Evolutionary conservation across 352 stramenopile species (phyloP).

Genomic region (Phytopythium cucurbitacearum): DNA sequence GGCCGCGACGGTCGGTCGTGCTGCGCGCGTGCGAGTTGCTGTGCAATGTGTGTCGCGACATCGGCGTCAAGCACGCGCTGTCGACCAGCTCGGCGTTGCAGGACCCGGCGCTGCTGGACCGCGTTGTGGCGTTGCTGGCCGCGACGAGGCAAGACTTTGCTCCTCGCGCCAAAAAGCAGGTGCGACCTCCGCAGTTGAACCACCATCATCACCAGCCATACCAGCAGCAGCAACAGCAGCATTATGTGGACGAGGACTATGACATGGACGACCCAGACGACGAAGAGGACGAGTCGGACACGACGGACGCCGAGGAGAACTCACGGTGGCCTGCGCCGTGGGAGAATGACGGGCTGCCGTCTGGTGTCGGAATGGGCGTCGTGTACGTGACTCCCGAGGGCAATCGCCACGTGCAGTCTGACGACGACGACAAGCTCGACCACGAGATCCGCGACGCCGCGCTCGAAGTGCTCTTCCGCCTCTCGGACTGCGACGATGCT

Average conservation of each 20-base stretch:
- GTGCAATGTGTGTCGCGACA: conserved; percentile 53
- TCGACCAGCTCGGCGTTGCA: conserved; percentile 39
- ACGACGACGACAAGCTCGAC: conserved; percentile 47
- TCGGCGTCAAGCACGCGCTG: conserved; percentile 36
- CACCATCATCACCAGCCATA: no score
- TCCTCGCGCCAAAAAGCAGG: conserved; percentile 14
- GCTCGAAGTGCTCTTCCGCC: conserved; percentile 68
- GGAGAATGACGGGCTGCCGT: conserved; percentile 68
- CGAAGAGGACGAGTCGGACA: conserved; percentile 42
- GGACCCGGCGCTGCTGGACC: conserved; percentile 39
- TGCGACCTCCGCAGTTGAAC: no score
- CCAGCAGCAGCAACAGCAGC: conserved; percentile 10
- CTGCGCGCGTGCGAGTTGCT: conserved; percentile 60
- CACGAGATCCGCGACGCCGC: conserved; percentile 74
- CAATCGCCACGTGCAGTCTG: conserved; percentile 31
- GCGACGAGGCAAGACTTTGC: conserved; percentile 53
- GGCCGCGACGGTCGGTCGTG: conserved; percentile 45
- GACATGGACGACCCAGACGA: conserved; percentile 36
- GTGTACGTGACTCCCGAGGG: conserved; percentile 73
- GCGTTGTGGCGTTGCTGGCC: conserved; percentile 44
- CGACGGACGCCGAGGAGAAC: conserved; percentile 45
- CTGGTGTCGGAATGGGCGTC: conserved; percentile 68
- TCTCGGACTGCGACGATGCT: conserved; percentile 55
- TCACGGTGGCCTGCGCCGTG: conserved; percentile 68
- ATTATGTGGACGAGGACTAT: conserved; percentile 30